Conservation (phyloP, 306 rosid genomes). For the apple (Malus domestica) region DNA sequence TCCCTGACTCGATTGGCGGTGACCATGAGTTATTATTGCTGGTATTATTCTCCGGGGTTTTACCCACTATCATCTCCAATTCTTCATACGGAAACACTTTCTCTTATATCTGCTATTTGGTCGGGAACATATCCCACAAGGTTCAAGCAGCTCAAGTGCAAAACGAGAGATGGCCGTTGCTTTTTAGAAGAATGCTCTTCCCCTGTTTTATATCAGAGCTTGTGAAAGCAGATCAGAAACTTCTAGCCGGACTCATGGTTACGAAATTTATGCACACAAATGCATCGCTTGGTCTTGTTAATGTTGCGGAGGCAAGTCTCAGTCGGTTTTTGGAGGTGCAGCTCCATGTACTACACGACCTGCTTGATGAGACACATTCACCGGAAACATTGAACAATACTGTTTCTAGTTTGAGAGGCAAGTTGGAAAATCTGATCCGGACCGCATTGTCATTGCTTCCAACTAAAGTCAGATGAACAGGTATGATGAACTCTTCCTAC, state of each 20-base stretch:
- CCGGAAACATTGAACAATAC: slow-evolving; percentile 44
- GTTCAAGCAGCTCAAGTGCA: slow-evolving; percentile 44
- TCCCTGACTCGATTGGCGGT: slow-evolving; percentile 32
- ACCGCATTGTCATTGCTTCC: slow-evolving; percentile 37
- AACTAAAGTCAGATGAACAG: slow-evolving; percentile 5
- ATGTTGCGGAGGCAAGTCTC: slow-evolving; percentile 64
- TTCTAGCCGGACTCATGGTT: slow-evolving; percentile 77
- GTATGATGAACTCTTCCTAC: not conserved
- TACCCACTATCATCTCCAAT: slow-evolving; percentile 33
- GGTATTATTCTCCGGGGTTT: slow-evolving; percentile 57
- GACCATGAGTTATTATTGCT: slow-evolving; percentile 65
- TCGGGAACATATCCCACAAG: slow-evolving; percentile 59
- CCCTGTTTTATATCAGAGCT: slow-evolving; percentile 73
- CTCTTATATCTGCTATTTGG: slow-evolving; percentile 69
- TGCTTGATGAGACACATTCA: slow-evolving; percentile 27
- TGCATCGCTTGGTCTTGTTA: slow-evolving; percentile 57
- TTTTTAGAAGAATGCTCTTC: slow-evolving; percentile 49
- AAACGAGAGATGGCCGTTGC: slow-evolving; percentile 26
- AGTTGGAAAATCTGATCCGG: slow-evolving; percentile 45
- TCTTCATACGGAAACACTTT: slow-evolving; percentile 50
- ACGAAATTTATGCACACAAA: slow-evolving; percentile 73
- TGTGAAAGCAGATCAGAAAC: slow-evolving; percentile 77
- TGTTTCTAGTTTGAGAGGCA: slow-evolving; percentile 42
- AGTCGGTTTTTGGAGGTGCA: slow-evolving; percentile 60
- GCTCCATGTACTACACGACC: slow-evolving; percentile 37